These are phyloP conservation scores for Russula emetica DNA, from an alignment of 768 basidiomycete genomes.

Conservation along the genomic window DNA sequence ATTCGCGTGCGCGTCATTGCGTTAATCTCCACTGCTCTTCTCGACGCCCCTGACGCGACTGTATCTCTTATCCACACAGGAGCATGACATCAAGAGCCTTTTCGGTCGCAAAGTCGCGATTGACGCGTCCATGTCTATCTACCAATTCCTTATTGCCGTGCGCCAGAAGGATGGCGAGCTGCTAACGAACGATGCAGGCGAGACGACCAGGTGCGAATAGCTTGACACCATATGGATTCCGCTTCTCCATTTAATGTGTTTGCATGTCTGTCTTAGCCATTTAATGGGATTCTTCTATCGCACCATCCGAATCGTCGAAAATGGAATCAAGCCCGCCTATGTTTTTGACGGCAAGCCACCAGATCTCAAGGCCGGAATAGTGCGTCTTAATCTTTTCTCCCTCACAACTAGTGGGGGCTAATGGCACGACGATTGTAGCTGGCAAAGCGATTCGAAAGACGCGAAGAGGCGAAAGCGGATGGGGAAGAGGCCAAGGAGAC, in stretches of 20 bases:
- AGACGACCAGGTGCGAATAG: slow-evolving; percentile 72
- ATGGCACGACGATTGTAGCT: slow-evolving; percentile 47
- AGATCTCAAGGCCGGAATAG: slow-evolving; percentile 94
- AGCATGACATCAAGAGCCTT: slow-evolving; percentile 94
- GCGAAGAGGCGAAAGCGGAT: slow-evolving; percentile 91
- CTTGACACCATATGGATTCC: neutral
- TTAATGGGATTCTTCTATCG: slow-evolving; percentile 99
- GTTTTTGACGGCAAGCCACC: slow-evolving; percentile 99
- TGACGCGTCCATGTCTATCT: slow-evolving; percentile 96
- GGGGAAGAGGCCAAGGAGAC: slow-evolving; percentile 96
- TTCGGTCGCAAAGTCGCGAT: slow-evolving; percentile 98
- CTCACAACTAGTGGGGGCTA: too few species aligned
- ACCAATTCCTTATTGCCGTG: slow-evolving; percentile 97
- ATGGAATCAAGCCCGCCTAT: slow-evolving; percentile 96
- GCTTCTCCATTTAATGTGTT: neutral
- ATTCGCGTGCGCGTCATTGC: slow-evolving; percentile 45
- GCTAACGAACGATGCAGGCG: slow-evolving; percentile 95
- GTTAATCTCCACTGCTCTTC: neutral
- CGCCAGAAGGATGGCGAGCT: slow-evolving; percentile 94
- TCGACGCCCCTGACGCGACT: slow-evolving; percentile 11
- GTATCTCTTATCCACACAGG: slow-evolving; percentile 37
- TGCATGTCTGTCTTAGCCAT: slow-evolving; percentile 49
- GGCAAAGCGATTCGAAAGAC: slow-evolving; percentile 88
- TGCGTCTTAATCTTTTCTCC: slow-evolving; percentile 41
- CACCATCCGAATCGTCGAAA: slow-evolving; percentile 96